A percentile compares a stretch with the other conserved stretches of the same genome.
Conservation (phyloP, 1,139 yeast genomes). For the Yamadazyma siamensis region DNA sequence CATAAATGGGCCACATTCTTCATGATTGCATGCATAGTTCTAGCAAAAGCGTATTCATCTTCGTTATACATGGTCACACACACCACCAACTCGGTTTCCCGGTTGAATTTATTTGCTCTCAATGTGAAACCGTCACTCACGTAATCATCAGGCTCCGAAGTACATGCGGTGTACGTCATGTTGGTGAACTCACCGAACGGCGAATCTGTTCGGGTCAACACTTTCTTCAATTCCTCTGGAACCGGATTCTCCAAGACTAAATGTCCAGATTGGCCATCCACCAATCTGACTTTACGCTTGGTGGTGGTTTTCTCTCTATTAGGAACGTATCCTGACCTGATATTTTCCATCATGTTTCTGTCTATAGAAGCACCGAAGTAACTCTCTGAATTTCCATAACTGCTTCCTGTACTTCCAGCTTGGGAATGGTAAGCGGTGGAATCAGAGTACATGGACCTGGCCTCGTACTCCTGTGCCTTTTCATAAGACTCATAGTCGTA, state of each 20-base stretch:
- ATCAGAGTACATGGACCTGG: conserved; percentile 36
- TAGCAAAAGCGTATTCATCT: conserved; percentile 79
- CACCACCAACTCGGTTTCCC: conserved; percentile 85
- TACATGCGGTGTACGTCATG: conserved; percentile 94
- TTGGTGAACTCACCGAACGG: conserved; percentile 82
- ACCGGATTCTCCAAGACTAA: conserved; percentile 90
- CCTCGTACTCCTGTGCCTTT: conserved; percentile 34
- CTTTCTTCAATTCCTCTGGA: conserved; percentile 78
- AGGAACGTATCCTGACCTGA: conserved; percentile 39
- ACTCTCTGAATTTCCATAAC: conserved; percentile 16
- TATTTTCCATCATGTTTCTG: conserved; percentile 44
- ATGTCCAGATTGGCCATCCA: conserved; percentile 61
- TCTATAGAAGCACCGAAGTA: conserved; percentile 46
- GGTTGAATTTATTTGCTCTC: conserved; percentile 76
- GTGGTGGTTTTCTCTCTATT: conserved; percentile 30
- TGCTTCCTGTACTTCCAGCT: conserved; percentile 22
- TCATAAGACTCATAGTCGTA: conserved; percentile 39
- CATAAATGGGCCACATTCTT: conserved; percentile 85
- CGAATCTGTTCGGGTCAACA: conserved; percentile 75
- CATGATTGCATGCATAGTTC: conserved; percentile 93
- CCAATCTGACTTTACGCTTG: conserved; percentile 58
- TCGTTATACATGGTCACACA: conserved; percentile 97
- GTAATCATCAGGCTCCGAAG: conserved; percentile 84
- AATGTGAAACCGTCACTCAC: conserved; percentile 77
- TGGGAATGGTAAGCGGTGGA: conserved; percentile 38